Evolutionary conservation across 345 rosid genomes (phyloP).

Genomic region (Kernera saxatilis): DNA sequence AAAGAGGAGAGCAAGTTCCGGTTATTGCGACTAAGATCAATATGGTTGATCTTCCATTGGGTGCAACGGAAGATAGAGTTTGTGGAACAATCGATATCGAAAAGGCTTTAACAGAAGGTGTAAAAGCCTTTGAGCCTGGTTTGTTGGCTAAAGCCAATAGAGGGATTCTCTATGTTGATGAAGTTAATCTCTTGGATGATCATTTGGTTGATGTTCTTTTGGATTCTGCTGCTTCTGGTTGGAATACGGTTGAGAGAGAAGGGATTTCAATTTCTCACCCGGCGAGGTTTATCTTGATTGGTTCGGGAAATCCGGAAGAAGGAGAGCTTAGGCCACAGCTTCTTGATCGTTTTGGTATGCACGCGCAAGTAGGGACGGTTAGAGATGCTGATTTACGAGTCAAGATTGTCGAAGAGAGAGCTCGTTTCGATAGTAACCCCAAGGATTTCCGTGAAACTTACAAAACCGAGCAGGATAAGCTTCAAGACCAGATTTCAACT

Average conservation of each 20-base stretch:
- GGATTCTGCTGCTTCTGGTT: conserved; percentile 95
- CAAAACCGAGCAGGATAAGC: conserved; percentile 84
- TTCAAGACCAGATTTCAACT: conserved; percentile 62
- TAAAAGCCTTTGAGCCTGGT: conserved; percentile 98
- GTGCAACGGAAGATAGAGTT: conserved; percentile 98
- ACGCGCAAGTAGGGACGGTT: conserved; percentile 93
- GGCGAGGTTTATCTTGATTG: conserved; percentile 88
- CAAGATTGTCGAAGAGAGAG: conserved; percentile 95
- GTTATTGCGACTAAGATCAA: conserved; percentile 59
- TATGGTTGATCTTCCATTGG: conserved; percentile 96
- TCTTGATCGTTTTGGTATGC: conserved; percentile 95
- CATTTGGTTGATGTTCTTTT: conserved; percentile 93
- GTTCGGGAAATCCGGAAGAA: conserved; percentile 96
- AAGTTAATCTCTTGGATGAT: conserved; percentile 93
- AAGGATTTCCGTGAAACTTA: conserved; percentile 86
- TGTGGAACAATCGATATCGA: conserved; percentile 96
- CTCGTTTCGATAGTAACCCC: conserved; percentile 76
- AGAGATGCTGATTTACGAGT: conserved; percentile 93
- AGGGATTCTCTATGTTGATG: conserved; percentile 95
- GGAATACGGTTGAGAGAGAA: conserved; percentile 96
- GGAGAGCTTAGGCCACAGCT: conserved; percentile 96
- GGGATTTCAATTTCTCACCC: conserved; percentile 96
- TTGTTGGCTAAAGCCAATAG: conserved; percentile 95
- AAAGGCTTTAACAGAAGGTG: conserved; percentile 93
- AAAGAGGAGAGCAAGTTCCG: conserved; percentile 49